Base-by-base conservation (phyloP, 108 stramenopile genomes). In the Nitzschia inconspicua region DNA sequence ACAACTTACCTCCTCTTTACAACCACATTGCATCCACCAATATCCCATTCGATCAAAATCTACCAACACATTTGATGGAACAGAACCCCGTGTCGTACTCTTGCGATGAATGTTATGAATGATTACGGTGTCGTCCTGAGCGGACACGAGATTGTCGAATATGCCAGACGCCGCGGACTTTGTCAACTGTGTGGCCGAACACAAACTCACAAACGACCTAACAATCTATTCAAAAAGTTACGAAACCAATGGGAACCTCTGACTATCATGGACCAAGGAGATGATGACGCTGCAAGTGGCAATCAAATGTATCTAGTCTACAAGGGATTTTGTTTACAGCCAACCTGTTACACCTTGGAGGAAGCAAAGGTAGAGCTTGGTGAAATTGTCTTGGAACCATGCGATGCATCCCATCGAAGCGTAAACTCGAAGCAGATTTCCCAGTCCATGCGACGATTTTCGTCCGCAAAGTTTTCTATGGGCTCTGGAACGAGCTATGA, bases 241-340 rank as follows among this genome's bases (percentile, higher is more conserved):
- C 20, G 55, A 36, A 13, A 23, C 9, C 20, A 23, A 2, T 63
- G 61, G 61, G 29, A 63, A 51, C 61, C 61, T 23, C 20, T 63
- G 1, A 63, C 61, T n/a, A 7, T 41, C 6, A 37, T 37, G 48
- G 22, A 50, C 1, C 44, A 46, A 1, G 37, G 13, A 10, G n/a
- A 47, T 7, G 18, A 47, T 16, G 46, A 19, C 8, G n/a, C n/a
- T n/a, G n/a, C n/a, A n/a, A n/a, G n/a, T n/a, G 11, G 10, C 1
- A 49, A 20, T 62, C 53, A 44, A 5, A n/a, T 11, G 11, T 67
- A 67, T 20, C 26, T 40, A 2, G 66, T 67, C n/a, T 67, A 67
- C 32, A 67, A 67, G 32, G 66, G 66, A 27, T 67, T 58, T 47
- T 67, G 66, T 36, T 29, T 67, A 26, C 57, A 67, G 29, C 56